Conservation (phyloP, 768 basidiomycete genomes). For the Collybia sp. region DNA sequence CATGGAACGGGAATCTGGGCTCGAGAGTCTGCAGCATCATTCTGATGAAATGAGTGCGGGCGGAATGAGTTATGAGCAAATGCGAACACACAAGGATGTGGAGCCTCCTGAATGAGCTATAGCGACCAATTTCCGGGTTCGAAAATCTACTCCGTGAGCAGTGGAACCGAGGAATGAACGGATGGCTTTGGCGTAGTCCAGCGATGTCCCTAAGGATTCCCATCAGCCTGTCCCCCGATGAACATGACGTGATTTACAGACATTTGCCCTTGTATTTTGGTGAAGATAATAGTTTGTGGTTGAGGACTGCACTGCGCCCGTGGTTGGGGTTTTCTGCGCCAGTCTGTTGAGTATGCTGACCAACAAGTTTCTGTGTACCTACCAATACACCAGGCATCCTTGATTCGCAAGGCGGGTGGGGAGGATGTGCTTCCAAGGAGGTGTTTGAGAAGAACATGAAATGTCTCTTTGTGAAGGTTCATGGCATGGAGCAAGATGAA, state of each 20-base stretch:
- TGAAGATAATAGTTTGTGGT: background rate
- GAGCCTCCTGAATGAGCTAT: slow-evolving; percentile 13
- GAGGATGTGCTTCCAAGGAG: slow-evolving; percentile 2
- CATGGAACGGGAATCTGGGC: slow-evolving; percentile 6
- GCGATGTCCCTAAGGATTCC: slow-evolving; percentile 5
- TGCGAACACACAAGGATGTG: slow-evolving; percentile 9
- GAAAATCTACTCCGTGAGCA: slow-evolving; percentile 9
- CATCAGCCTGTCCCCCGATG: background rate
- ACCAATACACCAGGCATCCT: slow-evolving; percentile 7
- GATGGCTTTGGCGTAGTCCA: slow-evolving; percentile 8
- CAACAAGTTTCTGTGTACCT: background rate
- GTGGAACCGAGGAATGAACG: slow-evolving; percentile 7
- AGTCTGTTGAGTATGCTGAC: background rate
- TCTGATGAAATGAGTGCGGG: slow-evolving; percentile 1
- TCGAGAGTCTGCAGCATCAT: slow-evolving; percentile 8
- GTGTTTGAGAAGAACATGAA: slow-evolving; percentile 3
- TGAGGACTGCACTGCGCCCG: slow-evolving; percentile 2
- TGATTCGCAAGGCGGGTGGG: background rate
- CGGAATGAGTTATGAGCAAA: background rate
- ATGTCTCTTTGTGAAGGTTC: slow-evolving; percentile 12
- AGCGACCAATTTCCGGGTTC: slow-evolving; percentile 6
- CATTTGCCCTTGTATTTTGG: slow-evolving; percentile 4
- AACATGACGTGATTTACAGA: background rate
- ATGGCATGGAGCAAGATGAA: slow-evolving; percentile 10
- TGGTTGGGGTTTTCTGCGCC: slow-evolving; percentile 8